Evolutionary conservation across 2,329 filamentous ascomycete genomes (phyloP).

Genomic region (Penicillium nordicum): DNA sequence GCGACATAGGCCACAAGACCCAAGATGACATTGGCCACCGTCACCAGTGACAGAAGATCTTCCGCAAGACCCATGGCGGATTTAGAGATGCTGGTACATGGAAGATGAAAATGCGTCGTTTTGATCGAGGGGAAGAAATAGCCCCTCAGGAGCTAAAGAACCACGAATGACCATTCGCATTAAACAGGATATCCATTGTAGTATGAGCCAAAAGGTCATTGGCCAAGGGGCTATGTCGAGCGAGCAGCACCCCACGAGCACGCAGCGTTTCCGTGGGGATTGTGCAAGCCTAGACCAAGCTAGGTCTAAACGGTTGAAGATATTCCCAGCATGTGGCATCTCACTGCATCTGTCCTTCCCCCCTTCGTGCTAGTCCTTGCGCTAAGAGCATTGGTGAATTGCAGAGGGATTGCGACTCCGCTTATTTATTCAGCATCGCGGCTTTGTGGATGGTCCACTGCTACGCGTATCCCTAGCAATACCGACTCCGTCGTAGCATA

Average conservation of each 20-base stretch:
- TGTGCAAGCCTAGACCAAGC: neutral
- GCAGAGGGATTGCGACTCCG: neutral
- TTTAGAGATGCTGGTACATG: slow-evolving; percentile 10
- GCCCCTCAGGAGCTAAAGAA: neutral
- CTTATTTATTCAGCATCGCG: neutral
- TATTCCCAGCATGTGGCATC: neutral
- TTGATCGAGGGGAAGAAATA: neutral
- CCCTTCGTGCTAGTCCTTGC: neutral
- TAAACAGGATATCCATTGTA: slow-evolving; percentile 5
- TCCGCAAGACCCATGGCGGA: slow-evolving; percentile 26
- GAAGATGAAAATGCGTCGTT: neutral
- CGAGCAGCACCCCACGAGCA: slow-evolving; percentile 1
- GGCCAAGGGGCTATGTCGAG: slow-evolving; percentile 1
- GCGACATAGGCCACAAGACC: slow-evolving; percentile 24
- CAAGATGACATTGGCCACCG: slow-evolving; percentile 24
- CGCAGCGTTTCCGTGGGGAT: neutral
- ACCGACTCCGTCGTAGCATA: neutral
- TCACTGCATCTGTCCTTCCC: neutral
- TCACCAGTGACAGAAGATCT: slow-evolving; percentile 26
- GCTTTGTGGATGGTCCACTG: neutral
- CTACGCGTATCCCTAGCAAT: neutral
- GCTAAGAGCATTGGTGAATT: neutral
- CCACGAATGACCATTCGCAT: neutral
- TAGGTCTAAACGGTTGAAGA: neutral
- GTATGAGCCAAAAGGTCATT: slow-evolving; percentile 13